A percentile compares a stretch with the other conserved stretches of the same genome.
Conservation (phyloP, 805 yeast genomes). For the Candida pseudofarinosa region DNA sequence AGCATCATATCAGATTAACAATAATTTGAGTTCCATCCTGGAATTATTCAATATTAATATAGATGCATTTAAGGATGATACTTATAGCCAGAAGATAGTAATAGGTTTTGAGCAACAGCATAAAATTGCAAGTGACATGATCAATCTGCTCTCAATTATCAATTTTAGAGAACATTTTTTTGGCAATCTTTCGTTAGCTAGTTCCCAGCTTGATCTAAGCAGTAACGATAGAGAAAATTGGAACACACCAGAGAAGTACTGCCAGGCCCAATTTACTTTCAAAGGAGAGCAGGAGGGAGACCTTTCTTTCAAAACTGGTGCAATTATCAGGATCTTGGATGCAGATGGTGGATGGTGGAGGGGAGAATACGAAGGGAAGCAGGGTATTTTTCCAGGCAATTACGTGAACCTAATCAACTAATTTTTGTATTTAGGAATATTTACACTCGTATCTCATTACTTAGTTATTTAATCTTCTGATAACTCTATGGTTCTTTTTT, state of each 20-base stretch:
- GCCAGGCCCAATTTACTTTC: constrained; percentile 41
- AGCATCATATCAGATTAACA: constrained; percentile 25
- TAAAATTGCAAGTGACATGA: constrained; percentile 6
- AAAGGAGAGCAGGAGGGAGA: constrained; percentile 37
- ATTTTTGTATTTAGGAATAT: neutral
- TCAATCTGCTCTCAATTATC: constrained; percentile 19
- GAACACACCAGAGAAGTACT: constrained; percentile 9
- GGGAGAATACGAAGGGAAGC: constrained; percentile 23
- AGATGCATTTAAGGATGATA: constrained; percentile 2
- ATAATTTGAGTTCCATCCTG: constrained; percentile 15
- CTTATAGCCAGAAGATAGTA: constrained; percentile 5
- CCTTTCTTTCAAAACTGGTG: constrained; percentile 41
- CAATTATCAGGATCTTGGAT: constrained; percentile 35
- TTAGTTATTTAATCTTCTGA: neutral
- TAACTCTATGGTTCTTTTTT: constrained; percentile 1
- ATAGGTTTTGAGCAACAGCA: constrained; percentile 6
- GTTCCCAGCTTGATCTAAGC: neutral
- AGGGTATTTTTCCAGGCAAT: constrained; percentile 26
- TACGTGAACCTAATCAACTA: constrained; percentile 19
- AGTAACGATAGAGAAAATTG: neutral
- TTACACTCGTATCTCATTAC: neutral
- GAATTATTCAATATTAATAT: constrained; percentile 10
- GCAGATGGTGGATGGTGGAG: constrained; percentile 33
- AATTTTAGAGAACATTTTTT: constrained; percentile 20
- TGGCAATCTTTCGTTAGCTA: constrained; percentile 7